A percentile compares a stretch with the other conserved stretches of the same genome.
Conservation (phyloP, 495 filamentous ascomycete species). For the Lichenothelia convexa region DNA sequence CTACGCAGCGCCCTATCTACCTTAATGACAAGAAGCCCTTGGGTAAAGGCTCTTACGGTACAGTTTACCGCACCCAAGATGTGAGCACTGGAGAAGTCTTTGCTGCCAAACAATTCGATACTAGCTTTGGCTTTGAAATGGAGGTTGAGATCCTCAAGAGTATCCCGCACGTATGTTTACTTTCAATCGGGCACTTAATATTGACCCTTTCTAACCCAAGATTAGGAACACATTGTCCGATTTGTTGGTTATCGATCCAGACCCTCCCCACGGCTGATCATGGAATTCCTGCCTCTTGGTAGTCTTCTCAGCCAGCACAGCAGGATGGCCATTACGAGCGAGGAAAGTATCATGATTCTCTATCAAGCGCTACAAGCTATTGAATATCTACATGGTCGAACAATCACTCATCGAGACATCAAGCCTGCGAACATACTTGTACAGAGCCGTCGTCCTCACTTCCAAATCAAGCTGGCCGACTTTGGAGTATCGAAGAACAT, state of each 20-base stretch:
- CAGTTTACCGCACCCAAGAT: neutral
- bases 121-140: neutral
- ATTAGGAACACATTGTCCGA: neutral
- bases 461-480: conserved; percentile 4
- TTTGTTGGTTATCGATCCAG: neutral
- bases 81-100: neutral
- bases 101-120: neutral
- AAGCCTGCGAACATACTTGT: conserved; percentile 29
- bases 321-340: neutral
- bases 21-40: neutral
- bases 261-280: neutral
- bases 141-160: neutral
- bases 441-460: neutral
- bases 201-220: no score
- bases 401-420: conserved; percentile 28
- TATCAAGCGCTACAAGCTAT: conserved; percentile 12
- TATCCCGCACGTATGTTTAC: neutral
- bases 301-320: neutral
- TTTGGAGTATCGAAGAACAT: conserved; percentile 1
- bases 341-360: neutral
- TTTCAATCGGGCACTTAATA: no score
- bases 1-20: conserved; percentile 1
- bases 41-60: neutral
- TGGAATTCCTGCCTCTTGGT: neutral
- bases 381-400: conserved; percentile 18